phyloP scores from a whole-genome alignment of 2,329 filamentous ascomycete genomes.

The Fusarium nanum region DNA sequence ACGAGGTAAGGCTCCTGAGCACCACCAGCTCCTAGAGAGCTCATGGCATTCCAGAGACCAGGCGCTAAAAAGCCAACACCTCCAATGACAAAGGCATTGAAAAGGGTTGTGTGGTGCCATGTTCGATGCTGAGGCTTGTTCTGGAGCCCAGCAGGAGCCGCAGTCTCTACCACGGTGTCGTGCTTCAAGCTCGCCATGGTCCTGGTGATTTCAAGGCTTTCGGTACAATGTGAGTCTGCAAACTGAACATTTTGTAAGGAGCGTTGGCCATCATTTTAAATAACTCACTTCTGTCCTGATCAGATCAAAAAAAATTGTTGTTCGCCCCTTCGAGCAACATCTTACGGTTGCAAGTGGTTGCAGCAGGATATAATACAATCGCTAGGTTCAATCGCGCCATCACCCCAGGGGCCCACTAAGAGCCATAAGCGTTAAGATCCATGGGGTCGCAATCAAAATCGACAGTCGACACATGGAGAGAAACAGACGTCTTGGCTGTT shows the following conservation, averaged over 20 bases:
- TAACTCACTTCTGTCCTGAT: background rate
- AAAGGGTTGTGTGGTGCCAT: constrained; percentile 65
- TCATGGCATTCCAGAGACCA: constrained; percentile 42
- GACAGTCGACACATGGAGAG: background rate
- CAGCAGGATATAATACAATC: background rate
- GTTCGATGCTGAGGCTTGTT: constrained; percentile 9
- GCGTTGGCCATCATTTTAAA: background rate
- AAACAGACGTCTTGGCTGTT: background rate
- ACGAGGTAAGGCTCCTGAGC: constrained; percentile 69
- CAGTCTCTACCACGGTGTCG: background rate
- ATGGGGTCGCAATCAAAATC: background rate
- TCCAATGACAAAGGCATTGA: constrained; percentile 66
- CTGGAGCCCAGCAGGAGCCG: background rate
- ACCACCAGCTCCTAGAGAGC: background rate
- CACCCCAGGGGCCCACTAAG: background rate
- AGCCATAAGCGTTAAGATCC: background rate
- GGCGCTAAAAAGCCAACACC: constrained; percentile 55
- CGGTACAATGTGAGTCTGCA: background rate
- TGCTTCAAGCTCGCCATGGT: background rate
- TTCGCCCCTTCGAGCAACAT: background rate
- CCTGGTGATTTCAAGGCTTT: background rate
- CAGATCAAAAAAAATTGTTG: background rate
- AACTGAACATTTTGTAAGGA: background rate
- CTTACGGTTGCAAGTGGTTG: background rate
- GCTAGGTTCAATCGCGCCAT: background rate